Evolutionary conservation across 2,329 filamentous ascomycete species (phyloP), one percentile per base, ranked within the genome.

Genomic region (Pseudocercospora pini-densiflorae): DNA sequence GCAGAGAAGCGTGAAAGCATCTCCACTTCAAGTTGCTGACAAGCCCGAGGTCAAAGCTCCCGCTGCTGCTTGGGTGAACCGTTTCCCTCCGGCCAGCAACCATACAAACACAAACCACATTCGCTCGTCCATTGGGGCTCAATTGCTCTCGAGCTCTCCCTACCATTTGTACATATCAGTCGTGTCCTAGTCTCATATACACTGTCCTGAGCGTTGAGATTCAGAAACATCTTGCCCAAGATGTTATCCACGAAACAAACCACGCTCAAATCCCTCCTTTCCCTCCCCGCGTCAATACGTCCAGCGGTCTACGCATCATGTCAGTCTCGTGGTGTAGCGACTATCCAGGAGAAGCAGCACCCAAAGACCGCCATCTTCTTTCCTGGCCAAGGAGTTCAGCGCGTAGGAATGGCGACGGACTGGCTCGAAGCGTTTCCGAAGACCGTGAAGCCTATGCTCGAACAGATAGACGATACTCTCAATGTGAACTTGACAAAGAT

Each of bases 391-490:
- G 77, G 77, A 61, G 75, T 78, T 14, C 76, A 79, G 61, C 72
- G 77, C 43, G 75, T 78, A 12, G 77, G 77, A 62, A 79, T 79
- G 77, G 76, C 72, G 0, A 71, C 72, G n/a, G 90, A 92, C 53
- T 97, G 94, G 93, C 84, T 96, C 72, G 88, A 93, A 74, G 89
- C 90, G 65, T 98, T 97, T 78, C 94, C 94, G 12, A 79, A 82
- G 62, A 96, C 92, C 29, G 90, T 91, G 27, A 85, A 86, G 51
- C 88, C 88, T n/a, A 86, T 97, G 62, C 81, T 97, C 68, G 89
- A 97, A 71, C 91, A 97, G 80, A 93, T 97, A 78, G 93, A 98
- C 81, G 82, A 88, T 49, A 87, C 88, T 27, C 86, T 97, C 74
- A 87, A 90, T 72, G 89, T 90, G 75, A 89, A 89, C 69, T 86